Evolutionary conservation across 2,329 filamentous ascomycete genomes (phyloP).

Genomic region (Zasmidium cellare): DNA sequence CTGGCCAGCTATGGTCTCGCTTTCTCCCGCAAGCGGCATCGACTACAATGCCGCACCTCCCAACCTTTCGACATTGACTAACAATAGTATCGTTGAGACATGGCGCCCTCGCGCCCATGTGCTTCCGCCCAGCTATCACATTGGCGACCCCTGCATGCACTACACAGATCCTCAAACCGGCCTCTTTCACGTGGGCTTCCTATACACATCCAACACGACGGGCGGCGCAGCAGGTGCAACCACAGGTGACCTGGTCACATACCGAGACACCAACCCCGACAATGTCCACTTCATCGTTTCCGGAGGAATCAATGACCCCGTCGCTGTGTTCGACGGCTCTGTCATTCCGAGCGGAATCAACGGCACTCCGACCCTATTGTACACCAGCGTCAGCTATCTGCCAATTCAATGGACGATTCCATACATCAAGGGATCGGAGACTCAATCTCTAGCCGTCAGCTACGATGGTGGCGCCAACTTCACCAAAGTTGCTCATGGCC

Average conservation of each 20-base stretch:
- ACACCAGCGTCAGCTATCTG: slow-evolving; percentile 47
- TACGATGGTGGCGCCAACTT: slow-evolving; percentile 39
- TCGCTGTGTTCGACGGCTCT: slow-evolving; percentile 49
- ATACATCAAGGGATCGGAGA: slow-evolving; percentile 49
- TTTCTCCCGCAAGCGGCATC: neutral
- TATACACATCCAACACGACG: slow-evolving; percentile 28
- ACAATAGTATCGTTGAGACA: slow-evolving; percentile 29
- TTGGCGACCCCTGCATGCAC: slow-evolving; percentile 25
- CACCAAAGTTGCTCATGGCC: slow-evolving; percentile 40
- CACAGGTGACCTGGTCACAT: slow-evolving; percentile 46
- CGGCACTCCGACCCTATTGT: slow-evolving; percentile 46
- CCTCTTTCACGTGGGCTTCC: slow-evolving; percentile 47
- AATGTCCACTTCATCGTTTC: slow-evolving; percentile 29
- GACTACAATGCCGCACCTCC: slow-evolving; percentile 40
- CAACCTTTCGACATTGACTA: slow-evolving; percentile 42
- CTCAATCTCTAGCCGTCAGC: slow-evolving; percentile 42
- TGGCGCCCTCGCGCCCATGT: slow-evolving; percentile 35
- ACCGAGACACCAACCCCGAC: slow-evolving; percentile 37
- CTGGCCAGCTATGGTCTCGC: neutral
- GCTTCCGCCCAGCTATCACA: neutral
- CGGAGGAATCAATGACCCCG: slow-evolving; percentile 45
- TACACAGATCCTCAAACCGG: slow-evolving; percentile 47
- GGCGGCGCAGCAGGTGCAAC: slow-evolving; percentile 33
- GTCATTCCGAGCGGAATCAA: slow-evolving; percentile 47
- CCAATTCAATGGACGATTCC: slow-evolving; percentile 50